These are phyloP conservation scores for Rhizophora mangle DNA, from an alignment of 345 rosid species.

Conservation along the genomic window DNA sequence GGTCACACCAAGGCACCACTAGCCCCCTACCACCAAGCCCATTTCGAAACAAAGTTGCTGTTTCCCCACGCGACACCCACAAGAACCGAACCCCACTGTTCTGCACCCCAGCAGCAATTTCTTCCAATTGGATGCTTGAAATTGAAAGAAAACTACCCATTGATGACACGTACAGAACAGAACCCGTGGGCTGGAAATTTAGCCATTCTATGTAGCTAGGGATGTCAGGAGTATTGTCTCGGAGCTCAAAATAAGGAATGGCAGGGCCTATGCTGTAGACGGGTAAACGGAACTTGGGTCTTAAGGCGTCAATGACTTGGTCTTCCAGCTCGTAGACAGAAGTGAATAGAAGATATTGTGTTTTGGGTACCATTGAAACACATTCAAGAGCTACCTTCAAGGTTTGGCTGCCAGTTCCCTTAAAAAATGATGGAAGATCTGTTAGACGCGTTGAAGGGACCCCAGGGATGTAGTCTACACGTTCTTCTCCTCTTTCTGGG, in stretches of 20 bases:
- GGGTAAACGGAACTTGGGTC: not conserved
- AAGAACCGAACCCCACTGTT: conserved; percentile 8
- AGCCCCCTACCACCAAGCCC: conserved; percentile 2
- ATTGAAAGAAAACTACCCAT: conserved; percentile 22
- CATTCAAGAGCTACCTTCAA: conserved; percentile 9
- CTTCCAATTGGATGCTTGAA: conserved; percentile 19
- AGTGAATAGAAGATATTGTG: conserved; percentile 16
- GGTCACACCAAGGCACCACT: conserved; percentile 23
- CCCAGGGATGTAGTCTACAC: conserved; percentile 7
- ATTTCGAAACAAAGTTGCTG: conserved; percentile 2
- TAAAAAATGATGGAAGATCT: conserved; percentile 10
- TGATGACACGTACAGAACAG: conserved; percentile 18
- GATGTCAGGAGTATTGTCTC: not conserved
- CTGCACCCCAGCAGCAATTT: conserved; percentile 15
- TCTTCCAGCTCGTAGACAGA: conserved; percentile 17
- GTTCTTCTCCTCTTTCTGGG: not conserved
- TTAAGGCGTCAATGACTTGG: conserved; percentile 10
- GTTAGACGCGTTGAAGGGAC: conserved; percentile 5
- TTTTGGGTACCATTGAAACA: conserved; percentile 5
- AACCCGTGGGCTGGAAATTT: conserved; percentile 10
- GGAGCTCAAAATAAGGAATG: conserved; percentile 18
- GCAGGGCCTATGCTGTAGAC: conserved; percentile 13
- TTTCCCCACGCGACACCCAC: conserved; percentile 19
- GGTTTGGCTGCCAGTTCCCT: not conserved
- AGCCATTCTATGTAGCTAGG: conserved; percentile 17